Conservation (phyloP, 2,329 filamentous ascomycete species). For the Aureobasidium namibiae region DNA sequence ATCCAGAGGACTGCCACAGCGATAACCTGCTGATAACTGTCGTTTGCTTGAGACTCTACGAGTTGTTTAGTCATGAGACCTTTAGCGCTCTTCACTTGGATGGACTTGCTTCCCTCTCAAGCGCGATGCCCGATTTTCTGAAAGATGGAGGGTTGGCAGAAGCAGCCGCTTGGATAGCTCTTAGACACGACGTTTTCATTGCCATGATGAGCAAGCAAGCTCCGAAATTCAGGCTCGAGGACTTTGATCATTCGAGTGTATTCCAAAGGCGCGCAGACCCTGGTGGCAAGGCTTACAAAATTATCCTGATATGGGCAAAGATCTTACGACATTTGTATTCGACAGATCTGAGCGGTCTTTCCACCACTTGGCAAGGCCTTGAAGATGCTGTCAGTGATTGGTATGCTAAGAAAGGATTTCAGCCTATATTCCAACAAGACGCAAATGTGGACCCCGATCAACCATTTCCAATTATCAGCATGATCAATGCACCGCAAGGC, state of each 20-base stretch:
- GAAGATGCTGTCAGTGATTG: neutral
- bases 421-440: neutral
- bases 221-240: neutral
- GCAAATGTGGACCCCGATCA: neutral
- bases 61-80: neutral
- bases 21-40: neutral
- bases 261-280: neutral
- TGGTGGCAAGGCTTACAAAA: neutral
- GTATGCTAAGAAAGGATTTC: neutral
- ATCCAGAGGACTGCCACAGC: neutral
- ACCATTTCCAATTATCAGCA: neutral
- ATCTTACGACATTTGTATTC: neutral
- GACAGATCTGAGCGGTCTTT: neutral
- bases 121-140: neutral
- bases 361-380: neutral
- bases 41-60: neutral
- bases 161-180: neutral
- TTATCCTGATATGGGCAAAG: neutral
- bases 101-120: neutral
- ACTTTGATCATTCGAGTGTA: neutral
- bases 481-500: neutral
- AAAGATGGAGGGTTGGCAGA: neutral
- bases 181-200: neutral
- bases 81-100: neutral
- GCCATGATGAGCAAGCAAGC: neutral